Conservation (phyloP, 2,329 filamentous ascomycete genomes). For the Neonectria magnoliae region DNA sequence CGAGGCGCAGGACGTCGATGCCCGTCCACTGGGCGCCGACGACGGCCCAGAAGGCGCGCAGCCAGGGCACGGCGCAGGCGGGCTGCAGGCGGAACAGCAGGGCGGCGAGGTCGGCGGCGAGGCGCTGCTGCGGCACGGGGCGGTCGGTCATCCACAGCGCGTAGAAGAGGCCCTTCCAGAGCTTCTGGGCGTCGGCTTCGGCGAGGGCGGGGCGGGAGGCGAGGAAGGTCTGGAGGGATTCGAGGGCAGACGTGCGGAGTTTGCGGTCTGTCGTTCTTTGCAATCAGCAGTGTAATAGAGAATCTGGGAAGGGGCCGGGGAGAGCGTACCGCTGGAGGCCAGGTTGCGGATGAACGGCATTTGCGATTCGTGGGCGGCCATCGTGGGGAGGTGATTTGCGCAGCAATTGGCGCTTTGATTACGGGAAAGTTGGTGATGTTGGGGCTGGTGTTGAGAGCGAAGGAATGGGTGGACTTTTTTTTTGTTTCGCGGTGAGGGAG, state of each 20-base stretch:
- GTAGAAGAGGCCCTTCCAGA: slow-evolving; percentile 97
- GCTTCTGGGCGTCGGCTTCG: slow-evolving; percentile 79
- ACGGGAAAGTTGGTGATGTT: slow-evolving; percentile 12
- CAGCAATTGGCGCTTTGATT: slow-evolving; percentile 25
- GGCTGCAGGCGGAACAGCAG: slow-evolving; percentile 68
- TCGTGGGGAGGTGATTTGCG: slow-evolving; percentile 25
- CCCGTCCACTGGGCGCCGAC: slow-evolving; percentile 77
- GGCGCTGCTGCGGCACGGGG: slow-evolving; percentile 83
- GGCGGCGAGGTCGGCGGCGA: slow-evolving; percentile 79
- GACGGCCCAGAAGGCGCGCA: slow-evolving; percentile 77
- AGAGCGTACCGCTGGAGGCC: slow-evolving; percentile 79
- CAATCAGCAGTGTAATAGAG: too few relatives aligned
- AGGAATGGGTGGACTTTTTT: slow-evolving; percentile 37
- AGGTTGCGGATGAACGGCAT: slow-evolving; percentile 85
- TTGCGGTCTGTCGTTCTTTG: slow-evolving; percentile 66
- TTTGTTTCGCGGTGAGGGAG: slow-evolving; percentile 36
- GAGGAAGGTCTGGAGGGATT: slow-evolving; percentile 82
- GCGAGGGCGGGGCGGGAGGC: slow-evolving; percentile 68
- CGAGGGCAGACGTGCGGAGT: slow-evolving; percentile 79
- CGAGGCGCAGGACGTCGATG: slow-evolving; percentile 81
- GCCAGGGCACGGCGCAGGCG: slow-evolving; percentile 56
- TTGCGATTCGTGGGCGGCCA: slow-evolving; percentile 52
- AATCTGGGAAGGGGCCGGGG: background rate
- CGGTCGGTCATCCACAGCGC: slow-evolving; percentile 95
- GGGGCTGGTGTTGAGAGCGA: slow-evolving; percentile 32